Base-by-base conservation (phyloP, 192 early-diverging fungal species). In the Rhizoclosmatium sp. region DNA sequence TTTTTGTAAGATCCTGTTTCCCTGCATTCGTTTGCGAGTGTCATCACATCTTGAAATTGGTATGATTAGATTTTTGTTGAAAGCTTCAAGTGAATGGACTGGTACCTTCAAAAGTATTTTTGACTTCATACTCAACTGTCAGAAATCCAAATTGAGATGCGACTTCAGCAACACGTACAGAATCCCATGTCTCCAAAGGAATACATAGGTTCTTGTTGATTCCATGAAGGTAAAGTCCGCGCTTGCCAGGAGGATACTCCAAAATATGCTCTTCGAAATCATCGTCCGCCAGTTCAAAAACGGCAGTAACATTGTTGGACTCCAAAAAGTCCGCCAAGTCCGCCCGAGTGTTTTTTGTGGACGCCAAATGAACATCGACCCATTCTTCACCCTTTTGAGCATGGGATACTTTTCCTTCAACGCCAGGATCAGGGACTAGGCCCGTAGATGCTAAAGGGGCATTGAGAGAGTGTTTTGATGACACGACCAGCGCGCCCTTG, bases 181-280 rank as follows among this genome's bases (percentile, higher is more conserved):
- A 93, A 9, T 87, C 85, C 86, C 93, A 89, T 2, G 95, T 95
- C 59, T 89, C 84, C 23, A 97, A 90, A 47, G 87, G 85, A 40
- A 47, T 16, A 4, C 83, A 78, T 1, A 89, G 81, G 83, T 99
- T 98, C 67, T 91, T 83, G 80, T 97, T 98, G 49, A 98, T 81
- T 9, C 97, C 97, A 78, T 99, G 97, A 14, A 97, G 82, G 75
- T 96, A 96, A 21, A 99, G 87, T 2, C 97, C 97, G 41, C 93
- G 82, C 70, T 77, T 71, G 3, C 94, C 93, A 12, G 82, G 85
- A 2, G 93, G 84, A 74, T 99, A 99, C 71, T 92, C 93, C 48
- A 99, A 78, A 44, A 99, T 88, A 81, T 98, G 96, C 83, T 99
- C 94, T 78, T 99, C 95, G 87, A 99, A 99, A 2, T 88, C 91